A percentile compares a stretch with the other conserved stretches of the same genome.
phyloP scores from a whole-genome alignment of 805 yeast species.

The Metschnikowia reukaufii region DNA sequence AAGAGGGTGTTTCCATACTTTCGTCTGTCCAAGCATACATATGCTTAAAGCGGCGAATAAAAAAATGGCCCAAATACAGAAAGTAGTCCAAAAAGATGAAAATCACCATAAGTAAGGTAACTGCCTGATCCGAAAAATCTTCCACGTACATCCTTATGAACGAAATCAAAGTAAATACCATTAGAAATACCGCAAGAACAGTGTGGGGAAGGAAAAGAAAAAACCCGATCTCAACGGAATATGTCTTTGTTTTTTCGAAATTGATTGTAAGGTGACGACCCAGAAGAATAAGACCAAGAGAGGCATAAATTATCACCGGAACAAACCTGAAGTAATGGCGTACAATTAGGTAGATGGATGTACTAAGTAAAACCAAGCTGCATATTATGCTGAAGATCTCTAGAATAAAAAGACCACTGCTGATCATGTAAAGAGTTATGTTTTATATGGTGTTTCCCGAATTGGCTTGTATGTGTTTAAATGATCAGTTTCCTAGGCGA shows the following conservation, averaged over 20 bases:
- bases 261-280: constrained; percentile 2
- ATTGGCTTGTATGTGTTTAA: too few species aligned
- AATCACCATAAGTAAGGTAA: background rate
- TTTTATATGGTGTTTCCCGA: too few species aligned
- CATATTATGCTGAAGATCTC: background rate
- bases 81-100: background rate
- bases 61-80: background rate
- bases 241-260: background rate
- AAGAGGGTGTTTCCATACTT: background rate
- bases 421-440: background rate
- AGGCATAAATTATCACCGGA: background rate
- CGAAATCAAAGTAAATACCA: background rate
- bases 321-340: background rate
- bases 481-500: too few species aligned
- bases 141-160: background rate
- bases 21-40: background rate
- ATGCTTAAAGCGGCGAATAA: background rate
- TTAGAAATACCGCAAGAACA: background rate
- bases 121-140: background rate
- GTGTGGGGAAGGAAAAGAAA: background rate
- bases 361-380: background rate
- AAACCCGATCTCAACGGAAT: background rate
- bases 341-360: background rate
- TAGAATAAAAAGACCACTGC: background rate
- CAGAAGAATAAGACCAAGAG: background rate